These are phyloP conservation scores for Cytospora piceae DNA, from an alignment of 2,329 filamentous ascomycete genomes.

Conservation along the genomic window DNA sequence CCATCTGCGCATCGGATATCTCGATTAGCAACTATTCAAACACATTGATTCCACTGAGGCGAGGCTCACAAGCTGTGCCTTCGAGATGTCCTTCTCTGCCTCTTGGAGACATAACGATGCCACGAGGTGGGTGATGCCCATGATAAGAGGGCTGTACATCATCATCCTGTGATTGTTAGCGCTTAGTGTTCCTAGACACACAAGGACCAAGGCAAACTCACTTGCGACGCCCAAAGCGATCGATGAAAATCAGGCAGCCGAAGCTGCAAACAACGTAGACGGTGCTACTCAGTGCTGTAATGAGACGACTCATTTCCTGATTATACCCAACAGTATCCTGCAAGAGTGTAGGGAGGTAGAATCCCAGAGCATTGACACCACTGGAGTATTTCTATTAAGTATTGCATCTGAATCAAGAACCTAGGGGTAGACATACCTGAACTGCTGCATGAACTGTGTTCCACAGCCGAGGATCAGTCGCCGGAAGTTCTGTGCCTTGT, in stretches of 20 bases:
- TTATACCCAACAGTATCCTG: constrained; percentile 58
- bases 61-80: constrained; percentile 34
- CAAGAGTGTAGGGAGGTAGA: constrained; percentile 58
- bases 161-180: constrained; percentile 39
- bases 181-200: neutral
- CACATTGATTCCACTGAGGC: neutral
- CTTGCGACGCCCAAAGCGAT: constrained; percentile 46
- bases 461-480: constrained; percentile 45
- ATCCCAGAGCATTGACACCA: constrained; percentile 37
- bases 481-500: constrained; percentile 44
- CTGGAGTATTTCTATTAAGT: constrained; percentile 10
- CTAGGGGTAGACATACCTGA: constrained; percentile 39
- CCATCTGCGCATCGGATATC: constrained; percentile 34
- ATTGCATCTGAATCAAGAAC: too few relatives aligned
- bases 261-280: constrained; percentile 44
- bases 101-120: constrained; percentile 37
- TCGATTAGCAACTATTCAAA: neutral
- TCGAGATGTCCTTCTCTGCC: constrained; percentile 36
- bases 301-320: constrained; percentile 50
- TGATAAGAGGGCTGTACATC: constrained; percentile 43
- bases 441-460: constrained; percentile 52
- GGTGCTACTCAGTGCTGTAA: constrained; percentile 56
- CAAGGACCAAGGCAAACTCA: constrained; percentile 30
- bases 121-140: constrained; percentile 44
- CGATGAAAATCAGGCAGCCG: constrained; percentile 44